Conservation (phyloP, 2,329 filamentous ascomycete genomes). For the Exophiala alcalophila region DNA sequence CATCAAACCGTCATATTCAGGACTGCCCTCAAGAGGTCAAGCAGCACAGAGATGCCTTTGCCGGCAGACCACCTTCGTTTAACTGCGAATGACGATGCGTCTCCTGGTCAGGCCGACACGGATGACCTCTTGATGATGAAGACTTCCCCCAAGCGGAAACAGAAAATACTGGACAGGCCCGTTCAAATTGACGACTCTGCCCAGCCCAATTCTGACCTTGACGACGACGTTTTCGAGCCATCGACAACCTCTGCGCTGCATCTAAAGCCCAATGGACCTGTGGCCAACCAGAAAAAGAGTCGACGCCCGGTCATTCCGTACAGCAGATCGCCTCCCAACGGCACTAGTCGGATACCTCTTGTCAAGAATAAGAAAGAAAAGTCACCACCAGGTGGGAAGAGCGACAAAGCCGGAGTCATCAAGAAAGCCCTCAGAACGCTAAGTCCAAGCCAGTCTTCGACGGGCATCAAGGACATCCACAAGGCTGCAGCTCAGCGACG, state of each 20-base stretch:
- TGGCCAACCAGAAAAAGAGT: conserved; percentile 32
- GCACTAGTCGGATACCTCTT: conserved; percentile 19
- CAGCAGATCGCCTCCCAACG: conserved; percentile 15
- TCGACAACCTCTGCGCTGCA: conserved; percentile 13
- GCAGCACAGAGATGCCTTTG: conserved; percentile 25
- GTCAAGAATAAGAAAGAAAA: conserved; percentile 22
- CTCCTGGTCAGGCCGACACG: conserved; percentile 31
- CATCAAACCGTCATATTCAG: conserved; percentile 47
- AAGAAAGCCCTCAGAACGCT: conserved; percentile 30
- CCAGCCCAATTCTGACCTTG: conserved; percentile 10
- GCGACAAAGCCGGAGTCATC: conserved; percentile 25
- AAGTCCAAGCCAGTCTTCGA: conserved; percentile 29
- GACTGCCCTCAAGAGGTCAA: conserved; percentile 39
- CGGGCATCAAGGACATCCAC: conserved; percentile 24
- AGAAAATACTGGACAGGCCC: conserved; percentile 25
- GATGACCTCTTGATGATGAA: conserved; percentile 26
- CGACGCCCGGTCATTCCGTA: conserved; percentile 22
- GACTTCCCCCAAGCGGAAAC: conserved; percentile 19
- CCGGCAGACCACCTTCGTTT: conserved; percentile 20
- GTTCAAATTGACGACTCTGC: conserved; percentile 12
- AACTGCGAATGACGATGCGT: conserved; percentile 11
- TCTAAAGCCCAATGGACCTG: conserved; percentile 13
- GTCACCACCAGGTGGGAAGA: conserved; percentile 12
- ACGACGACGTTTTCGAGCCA: conserved; percentile 9
- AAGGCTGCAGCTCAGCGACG: conserved; percentile 11